Base-by-base conservation (phyloP, 176 grass and related monocot species). In the Musa acuminata region DNA sequence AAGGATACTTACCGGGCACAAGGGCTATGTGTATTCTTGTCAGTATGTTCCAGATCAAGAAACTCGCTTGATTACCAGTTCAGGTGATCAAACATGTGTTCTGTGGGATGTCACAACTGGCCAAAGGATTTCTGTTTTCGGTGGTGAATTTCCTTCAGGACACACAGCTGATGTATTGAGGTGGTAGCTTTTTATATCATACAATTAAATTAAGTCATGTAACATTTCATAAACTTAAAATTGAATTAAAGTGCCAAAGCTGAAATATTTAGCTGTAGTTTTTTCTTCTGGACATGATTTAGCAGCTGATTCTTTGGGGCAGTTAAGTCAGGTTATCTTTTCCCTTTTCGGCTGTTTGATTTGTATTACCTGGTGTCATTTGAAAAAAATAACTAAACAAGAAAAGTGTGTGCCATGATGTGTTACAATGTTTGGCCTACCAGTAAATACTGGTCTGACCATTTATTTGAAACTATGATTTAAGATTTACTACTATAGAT, bases 61-160 rank as follows among this genome's bases (percentile, higher is more conserved):
- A 77, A 91, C 86, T 29, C 91, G 80, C 22, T 73, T 99, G 72
- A 91, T 99, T 87, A 99, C 90, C 24, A 77, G 88, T 66, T 99
- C 95, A 24, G 90, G 90, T 66, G 95, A 99, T 74, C 90, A 99
- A 79, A 99, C 95, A 23, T 99, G 95, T 79, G 80, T 89, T 52
- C 51, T 94, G 13, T 99, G 95, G 95, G 95, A 99, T 73, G 90
- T 99, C 62, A 99, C 86, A 72, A 99, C 95, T 74, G 95, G 95
- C 49, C 95, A 99, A 74, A 91, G 86, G 64, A 89, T 94, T 75
- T 99, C 95, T 51, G 87, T 94, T 70, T 99, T 99, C 83, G 95
- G 95, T 25, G 95, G 95, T 63, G 95, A 99, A 89, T 94, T 99
- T 76, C 95, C 95, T 80, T 99, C 95, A 52, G 95, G 95, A 8